Base-by-base conservation (phyloP, 352 stramenopile genomes). In the Globisporangium solare region DNA sequence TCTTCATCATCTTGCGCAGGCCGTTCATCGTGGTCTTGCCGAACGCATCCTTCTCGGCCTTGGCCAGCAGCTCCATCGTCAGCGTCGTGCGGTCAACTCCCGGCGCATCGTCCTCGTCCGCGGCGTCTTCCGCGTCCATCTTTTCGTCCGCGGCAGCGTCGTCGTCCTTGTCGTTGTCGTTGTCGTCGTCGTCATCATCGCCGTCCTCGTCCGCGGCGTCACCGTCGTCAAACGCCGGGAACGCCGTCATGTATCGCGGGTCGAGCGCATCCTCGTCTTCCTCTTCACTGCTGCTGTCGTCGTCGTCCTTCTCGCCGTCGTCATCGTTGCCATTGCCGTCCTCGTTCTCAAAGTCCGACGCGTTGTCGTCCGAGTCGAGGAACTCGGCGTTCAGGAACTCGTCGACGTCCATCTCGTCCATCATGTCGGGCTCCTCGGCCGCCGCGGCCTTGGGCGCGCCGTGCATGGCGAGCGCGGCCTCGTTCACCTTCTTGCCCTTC, bases 1-100 rank as follows among this genome's bases (percentile, higher is more conserved):
- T 96, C 57, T 94, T 91, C 52, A 98, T 81, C 58, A 98, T 74
- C 20, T 85, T 87, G 68, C 88, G 92, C 50, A 98, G 66, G 15
- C 80, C 84, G 42, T 88, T 95, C 40, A 97, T 69, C 49, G 83
- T 87, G 56, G 89, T 82, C 56, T 90, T 77, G 21, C 91, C 85
- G 55, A 97, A 98, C 53, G 89, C 92, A 43, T 89, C 81, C 51
- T 95, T 84, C 69, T 98, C 88, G 7, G 96, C 74, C 56, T 87
- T 86, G 46, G 71, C 47, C 18, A 95, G 58, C 48, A 84, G 54
- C 42, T 80, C 70, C 64, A 94, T 86, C 6, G 86, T 97, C 27
- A 98, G 63, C 37, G 71, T 79, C 21, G 61, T 86, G 55, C 75
- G 78, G 0, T 76, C 81, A 37, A 74, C 62, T 40, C 20, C 52